Base-by-base conservation (phyloP, 2,329 filamentous ascomycete species). In the Delphinella strobiligena region DNA sequence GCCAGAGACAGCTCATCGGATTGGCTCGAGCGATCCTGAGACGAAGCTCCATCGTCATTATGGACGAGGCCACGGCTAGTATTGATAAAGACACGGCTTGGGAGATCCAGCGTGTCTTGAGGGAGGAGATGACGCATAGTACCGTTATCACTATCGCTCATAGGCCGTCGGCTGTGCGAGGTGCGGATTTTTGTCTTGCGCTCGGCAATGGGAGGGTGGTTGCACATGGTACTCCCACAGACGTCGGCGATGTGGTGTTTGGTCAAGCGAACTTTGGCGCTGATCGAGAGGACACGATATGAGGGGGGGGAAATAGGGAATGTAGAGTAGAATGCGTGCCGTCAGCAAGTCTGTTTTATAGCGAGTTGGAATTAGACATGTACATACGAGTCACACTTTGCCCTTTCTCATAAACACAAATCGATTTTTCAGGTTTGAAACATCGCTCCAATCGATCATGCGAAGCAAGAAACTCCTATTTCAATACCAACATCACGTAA, bases 141-240 rank as follows among this genome's bases (percentile, higher is more conserved):
- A 81, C 77, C 0, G 75, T 81, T 11, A 69, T 81, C 41, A 77
- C 72, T 1, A 76, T 81, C 56, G 77, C 76, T 15, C 77, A 81
- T 64, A 65, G 77, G 1, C 56, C 78, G 4, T 72, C 78, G 51
- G 76, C 77, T 33, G 75, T 80, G 3, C 67, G 64, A 49, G 68
- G 71, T 47, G 74, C 73, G 2, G 68, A 75, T 40, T 72, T 66
- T 42, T 72, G 67, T 42, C 58, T 75, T 33, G 68, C 72, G 24
- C 49, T 76, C 36, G 69, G 69, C 1, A 66, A 68, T 44, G 72
- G 72, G 1, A 63, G 55, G 44, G 55, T 75, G 4, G 43, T 65
- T 12, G 58, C 59, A 47, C 50, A 59, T 39, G 59, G 57, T 0
- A 49, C 47, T 4, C 54, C 56, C 3, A 49, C 41, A 12, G 56